phyloP scores from a whole-genome alignment of 108 stramenopile genomes.

The Pseudonitzschia delicatissima region DNA sequence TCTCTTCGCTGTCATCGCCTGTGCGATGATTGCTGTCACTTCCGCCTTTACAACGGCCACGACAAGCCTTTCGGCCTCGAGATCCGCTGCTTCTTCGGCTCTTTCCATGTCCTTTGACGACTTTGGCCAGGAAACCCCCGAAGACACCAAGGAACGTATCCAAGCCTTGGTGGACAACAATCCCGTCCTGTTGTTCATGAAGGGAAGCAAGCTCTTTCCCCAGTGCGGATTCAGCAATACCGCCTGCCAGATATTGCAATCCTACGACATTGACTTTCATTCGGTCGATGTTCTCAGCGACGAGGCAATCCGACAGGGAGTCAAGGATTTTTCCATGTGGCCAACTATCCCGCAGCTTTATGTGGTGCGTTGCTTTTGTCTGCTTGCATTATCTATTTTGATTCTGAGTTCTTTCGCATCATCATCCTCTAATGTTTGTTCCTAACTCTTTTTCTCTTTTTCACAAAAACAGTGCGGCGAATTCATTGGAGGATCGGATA shows the following conservation, averaged over 20 bases:
- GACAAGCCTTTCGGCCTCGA: no score
- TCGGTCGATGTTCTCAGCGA: slow-evolving; percentile 62
- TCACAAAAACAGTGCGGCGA: slow-evolving; percentile 39
- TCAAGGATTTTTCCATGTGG: slow-evolving; percentile 89
- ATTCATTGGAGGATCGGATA: slow-evolving; percentile 98
- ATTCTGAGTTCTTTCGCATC: no score
- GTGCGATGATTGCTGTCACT: background rate
- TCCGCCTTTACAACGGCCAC: background rate
- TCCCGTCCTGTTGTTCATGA: slow-evolving; percentile 95
- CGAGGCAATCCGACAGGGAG: slow-evolving; percentile 82
- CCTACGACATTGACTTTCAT: slow-evolving; percentile 80
- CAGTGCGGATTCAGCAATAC: slow-evolving; percentile 97
- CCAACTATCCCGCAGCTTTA: slow-evolving; percentile 99
- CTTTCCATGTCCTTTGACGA: slow-evolving; percentile 15
- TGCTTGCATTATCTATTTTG: no score
- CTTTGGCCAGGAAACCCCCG: slow-evolving; percentile 25
- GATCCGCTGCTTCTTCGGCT: background rate
- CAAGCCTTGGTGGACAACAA: slow-evolving; percentile 67
- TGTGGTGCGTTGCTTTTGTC: slow-evolving; percentile 87
- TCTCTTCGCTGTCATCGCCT: background rate
- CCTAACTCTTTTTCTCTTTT: no score
- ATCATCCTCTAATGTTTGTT: no score
- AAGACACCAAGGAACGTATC: slow-evolving; percentile 60
- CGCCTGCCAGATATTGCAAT: slow-evolving; percentile 86
- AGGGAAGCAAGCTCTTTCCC: slow-evolving; percentile 93